Conservation (phyloP, 768 basidiomycete species). For the Polyporus arcularius region DNA sequence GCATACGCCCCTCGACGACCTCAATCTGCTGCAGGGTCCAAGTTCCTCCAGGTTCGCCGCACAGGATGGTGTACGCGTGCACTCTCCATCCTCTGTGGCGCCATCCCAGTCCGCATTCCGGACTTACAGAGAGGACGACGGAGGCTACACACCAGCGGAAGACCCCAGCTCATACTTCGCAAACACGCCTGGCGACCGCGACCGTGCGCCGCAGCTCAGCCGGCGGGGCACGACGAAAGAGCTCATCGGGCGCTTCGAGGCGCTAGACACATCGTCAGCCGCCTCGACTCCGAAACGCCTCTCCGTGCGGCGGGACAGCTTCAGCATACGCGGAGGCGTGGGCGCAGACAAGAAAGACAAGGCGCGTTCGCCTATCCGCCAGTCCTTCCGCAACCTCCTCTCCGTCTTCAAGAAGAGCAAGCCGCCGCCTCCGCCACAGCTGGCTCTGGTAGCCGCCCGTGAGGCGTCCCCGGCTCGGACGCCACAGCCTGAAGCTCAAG, state of each 20-base stretch:
- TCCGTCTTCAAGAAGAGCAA: constrained; percentile 59
- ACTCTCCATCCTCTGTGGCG: neutral
- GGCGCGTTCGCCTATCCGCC: constrained; percentile 55
- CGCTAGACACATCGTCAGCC: constrained; percentile 30
- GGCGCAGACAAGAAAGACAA: constrained; percentile 39
- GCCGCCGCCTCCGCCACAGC: neutral
- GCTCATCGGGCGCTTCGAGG: constrained; percentile 55
- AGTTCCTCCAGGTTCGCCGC: neutral
- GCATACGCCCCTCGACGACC: constrained; percentile 10
- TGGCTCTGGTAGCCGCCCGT: too few species aligned
- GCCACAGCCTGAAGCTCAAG: neutral
- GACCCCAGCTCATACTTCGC: constrained; percentile 7
- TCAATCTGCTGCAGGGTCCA: neutral
- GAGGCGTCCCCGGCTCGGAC: too few species aligned
- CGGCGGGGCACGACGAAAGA: constrained; percentile 45
- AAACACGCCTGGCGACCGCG: too few species aligned
- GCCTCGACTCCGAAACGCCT: neutral
- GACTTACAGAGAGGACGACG: neutral
- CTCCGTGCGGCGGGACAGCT: neutral
- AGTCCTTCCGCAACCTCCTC: constrained; percentile 64
- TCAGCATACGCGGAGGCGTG: constrained; percentile 4
- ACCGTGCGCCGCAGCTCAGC: too few species aligned
- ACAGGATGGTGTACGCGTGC: constrained; percentile 3
- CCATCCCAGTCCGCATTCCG: neutral
- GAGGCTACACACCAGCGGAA: neutral